These are phyloP conservation scores for Prunus armeniaca DNA, from an alignment of 306 rosid species.

Conservation along the genomic window DNA sequence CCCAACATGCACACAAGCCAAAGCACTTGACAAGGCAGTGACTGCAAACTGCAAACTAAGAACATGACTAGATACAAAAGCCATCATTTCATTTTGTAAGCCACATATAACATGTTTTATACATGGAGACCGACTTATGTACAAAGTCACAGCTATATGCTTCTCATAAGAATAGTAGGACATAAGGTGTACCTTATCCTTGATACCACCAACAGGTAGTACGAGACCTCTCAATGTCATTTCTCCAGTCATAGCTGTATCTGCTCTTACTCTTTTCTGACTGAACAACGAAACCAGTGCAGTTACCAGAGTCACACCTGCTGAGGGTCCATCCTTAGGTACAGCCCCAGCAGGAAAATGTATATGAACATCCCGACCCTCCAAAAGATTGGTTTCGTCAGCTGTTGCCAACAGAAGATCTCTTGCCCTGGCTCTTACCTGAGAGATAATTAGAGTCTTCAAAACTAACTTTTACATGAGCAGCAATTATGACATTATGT, in stretches of 20 bases:
- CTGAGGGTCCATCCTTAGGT: constrained; percentile 99
- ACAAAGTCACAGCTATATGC: background rate
- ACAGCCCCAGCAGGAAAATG: constrained; percentile 99
- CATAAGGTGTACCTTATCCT: constrained; percentile 70
- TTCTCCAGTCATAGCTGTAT: constrained; percentile 99
- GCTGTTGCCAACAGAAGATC: constrained; percentile 72
- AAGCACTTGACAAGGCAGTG: background rate
- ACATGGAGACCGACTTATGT: background rate
- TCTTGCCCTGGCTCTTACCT: constrained; percentile 87
- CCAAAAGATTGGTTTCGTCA: constrained; percentile 63
- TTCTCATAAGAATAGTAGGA: background rate
- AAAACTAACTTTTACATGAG: background rate
- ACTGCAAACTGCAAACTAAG: background rate
- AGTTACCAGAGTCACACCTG: constrained; percentile 97
- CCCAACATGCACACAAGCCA: background rate
- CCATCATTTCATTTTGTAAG: background rate
- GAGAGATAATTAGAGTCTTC: constrained; percentile 11
- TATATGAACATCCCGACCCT: constrained; percentile 89
- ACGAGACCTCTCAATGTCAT: constrained; percentile 97
- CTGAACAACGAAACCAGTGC: constrained; percentile 89
- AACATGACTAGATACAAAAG: background rate
- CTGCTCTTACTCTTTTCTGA: constrained; percentile 77
- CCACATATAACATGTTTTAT: background rate
- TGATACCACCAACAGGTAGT: constrained; percentile 95
- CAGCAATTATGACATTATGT: background rate